Base-by-base conservation (phyloP, 257 asterid species). In the Petunia axillaris region DNA sequence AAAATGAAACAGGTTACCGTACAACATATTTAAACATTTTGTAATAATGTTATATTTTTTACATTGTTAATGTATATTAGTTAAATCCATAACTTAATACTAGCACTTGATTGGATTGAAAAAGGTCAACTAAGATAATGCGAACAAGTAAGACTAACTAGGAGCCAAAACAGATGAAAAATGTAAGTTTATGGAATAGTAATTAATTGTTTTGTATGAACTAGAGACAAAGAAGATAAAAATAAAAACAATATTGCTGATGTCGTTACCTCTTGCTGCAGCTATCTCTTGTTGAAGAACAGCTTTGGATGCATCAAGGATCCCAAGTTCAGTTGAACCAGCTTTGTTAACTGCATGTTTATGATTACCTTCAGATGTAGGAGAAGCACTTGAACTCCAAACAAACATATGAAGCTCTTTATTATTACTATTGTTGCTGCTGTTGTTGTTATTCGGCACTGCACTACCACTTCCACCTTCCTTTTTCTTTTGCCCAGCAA, bases 321-420 rank as follows among this genome's bases (percentile, higher is more conserved):
- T 43, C 1, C 91, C 85, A 77, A 87, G 80, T 68, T 91, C 94
- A 36, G 85, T 75, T 0, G 96, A 85, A 8, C 87, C 91, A 60
- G 89, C 84, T 77, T 85, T 87, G 39, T 83, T 88, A 1, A 89
- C 87, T 0, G 91, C 92, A 7, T 90, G 84, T 46, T 88, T 91
- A 86, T 90, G 84, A 44, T 91, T 84, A 3, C 89, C 96, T 58
- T 93, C 98, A 0, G 98, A 93, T 2, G 91, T 96, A 3, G 98
- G 98, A 3, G 98, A 93, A 50, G 98, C 94, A 78, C 97, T 93
- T 57, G 97, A 95, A 73, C 98, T 95, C 98, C 98, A 95, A 50
- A 95, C 97, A 80, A 91, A 93, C 97, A 95, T 93, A 63, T 95
- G 97, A 40, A 93, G 92, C 79, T 95, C 97, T 86, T 94, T 94